Base-by-base conservation (phyloP, 192 early-diverging fungal species). In the Mortierella hygrophila region DNA sequence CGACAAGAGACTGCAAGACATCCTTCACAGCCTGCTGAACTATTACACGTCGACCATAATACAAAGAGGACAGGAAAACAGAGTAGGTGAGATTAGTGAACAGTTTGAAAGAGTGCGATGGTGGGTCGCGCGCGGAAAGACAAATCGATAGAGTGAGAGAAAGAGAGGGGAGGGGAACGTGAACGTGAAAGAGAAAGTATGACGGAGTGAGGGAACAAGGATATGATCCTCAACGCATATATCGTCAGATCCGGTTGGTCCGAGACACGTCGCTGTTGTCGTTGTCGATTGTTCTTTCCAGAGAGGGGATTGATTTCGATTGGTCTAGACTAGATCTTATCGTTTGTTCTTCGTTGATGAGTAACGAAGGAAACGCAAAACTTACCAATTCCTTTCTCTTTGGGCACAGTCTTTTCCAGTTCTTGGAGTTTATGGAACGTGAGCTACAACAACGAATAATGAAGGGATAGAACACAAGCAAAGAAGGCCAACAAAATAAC, bases 381-480 rank as follows among this genome's bases (percentile, higher is more conserved):
- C 76, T 80, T 89, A 94, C 93, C 92, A 21, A 97, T 96, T 47
- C 97, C 97, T 87, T 95, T 97, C 70, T 88, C 77, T 86, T 97
- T 97, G 21, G 96, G 91, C 0, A 92, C 97, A 0, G 93, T 89
- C 74, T 95, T 95, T 82, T 98, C 97, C 11, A 98, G 81, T 73
- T 98, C 97, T 82, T 96, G 96, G 8, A 96, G 90, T 71, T 95
- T 94, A 81, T 92, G 96, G 52, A 96, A 93, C 35, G 95, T 92
- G 63, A 91, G 90, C 91, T 95, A 77, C 63, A 42, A 10, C 18
- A 52, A 52, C 18, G 18, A 21, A 52, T 21, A 52, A 21, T 20
- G 49, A 52, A 52, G 16, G 49, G 49, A 52, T 18, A 52, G 16
- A 5, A 55, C 29, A 38, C 55, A 52, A 55, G n/a, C 63, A 40